Evolutionary conservation across 1,284 basidiomycete species (phyloP).

Genomic region (Omphalotus olearius): DNA sequence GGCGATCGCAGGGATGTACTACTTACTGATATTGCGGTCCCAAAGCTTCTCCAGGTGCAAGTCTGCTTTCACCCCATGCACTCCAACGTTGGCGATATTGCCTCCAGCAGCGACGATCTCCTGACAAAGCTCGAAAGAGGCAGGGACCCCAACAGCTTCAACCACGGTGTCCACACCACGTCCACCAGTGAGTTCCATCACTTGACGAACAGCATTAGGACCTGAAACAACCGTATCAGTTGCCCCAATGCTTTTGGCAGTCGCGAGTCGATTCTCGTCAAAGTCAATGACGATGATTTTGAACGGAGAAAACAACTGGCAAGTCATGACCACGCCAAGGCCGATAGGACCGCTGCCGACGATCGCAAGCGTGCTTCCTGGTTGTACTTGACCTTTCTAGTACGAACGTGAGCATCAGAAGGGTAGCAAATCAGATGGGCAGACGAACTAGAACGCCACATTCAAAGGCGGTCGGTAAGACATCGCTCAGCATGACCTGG

Average conservation of each 20-base stretch:
- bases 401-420: background rate
- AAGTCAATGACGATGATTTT: conserved; percentile 22
- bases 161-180: conserved; percentile 23
- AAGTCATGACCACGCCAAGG: conserved; percentile 21
- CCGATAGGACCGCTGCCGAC: conserved; percentile 24
- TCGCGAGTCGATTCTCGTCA: conserved; percentile 20
- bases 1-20: background rate
- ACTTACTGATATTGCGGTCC: conserved; percentile 20
- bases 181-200: conserved; percentile 6
- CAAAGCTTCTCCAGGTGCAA: conserved; percentile 25
- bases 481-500: conserved; percentile 21
- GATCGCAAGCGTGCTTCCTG: conserved; percentile 21
- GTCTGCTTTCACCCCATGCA: conserved; percentile 23
- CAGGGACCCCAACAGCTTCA: conserved; percentile 23
- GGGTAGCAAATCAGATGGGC: background rate
- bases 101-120: conserved; percentile 23
- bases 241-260: conserved; percentile 20
- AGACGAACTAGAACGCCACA: conserved; percentile 20
- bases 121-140: conserved; percentile 24
- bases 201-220: conserved; percentile 2
- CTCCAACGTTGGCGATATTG: conserved; percentile 24
- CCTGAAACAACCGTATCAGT: conserved; percentile 23
- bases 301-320: conserved; percentile 24
- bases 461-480: conserved; percentile 22
- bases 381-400: conserved; percentile 21